phyloP scores from a whole-genome alignment of 2,329 filamentous ascomycete genomes.

The Aspergillus terreus region DNA sequence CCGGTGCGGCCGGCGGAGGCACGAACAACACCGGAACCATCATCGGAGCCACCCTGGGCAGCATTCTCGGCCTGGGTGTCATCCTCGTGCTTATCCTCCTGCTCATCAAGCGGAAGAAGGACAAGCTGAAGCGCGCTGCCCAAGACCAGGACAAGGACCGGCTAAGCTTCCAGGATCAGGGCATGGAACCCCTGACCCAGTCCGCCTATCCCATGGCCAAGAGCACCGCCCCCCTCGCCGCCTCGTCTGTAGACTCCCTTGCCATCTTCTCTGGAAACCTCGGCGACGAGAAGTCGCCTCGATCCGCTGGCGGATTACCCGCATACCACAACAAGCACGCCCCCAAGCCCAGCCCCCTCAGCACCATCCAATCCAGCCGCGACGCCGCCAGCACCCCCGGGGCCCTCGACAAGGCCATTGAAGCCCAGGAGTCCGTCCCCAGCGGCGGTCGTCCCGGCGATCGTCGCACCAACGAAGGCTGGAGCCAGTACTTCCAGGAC shows the following conservation, averaged over 20 bases:
- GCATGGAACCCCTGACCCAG: conserved; percentile 40
- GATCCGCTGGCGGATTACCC: conserved; percentile 16
- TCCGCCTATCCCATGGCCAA: conserved; percentile 44
- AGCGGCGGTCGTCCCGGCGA: conserved; percentile 27
- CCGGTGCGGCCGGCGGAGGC: conserved; percentile 28
- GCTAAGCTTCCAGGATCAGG: conserved; percentile 43
- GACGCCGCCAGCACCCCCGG: conserved; percentile 18
- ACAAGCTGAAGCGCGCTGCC: conserved; percentile 44
- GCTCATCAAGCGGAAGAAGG: conserved; percentile 59
- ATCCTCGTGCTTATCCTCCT: conserved; percentile 71
- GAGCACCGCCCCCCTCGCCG: conserved; percentile 33
- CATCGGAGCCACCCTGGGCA: conserved; percentile 76
- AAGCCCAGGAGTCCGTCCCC: conserved; percentile 12
- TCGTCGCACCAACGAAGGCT: conserved; percentile 45
- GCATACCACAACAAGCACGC: conserved; percentile 18
- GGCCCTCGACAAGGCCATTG: conserved; percentile 17
- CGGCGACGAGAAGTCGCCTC: conserved; percentile 30
- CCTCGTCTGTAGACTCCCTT: conserved; percentile 36
- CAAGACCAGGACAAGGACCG: conserved; percentile 58
- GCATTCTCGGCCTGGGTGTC: conserved; percentile 69
- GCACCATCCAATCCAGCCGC: conserved; percentile 28
- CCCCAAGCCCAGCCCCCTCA: conserved; percentile 24
- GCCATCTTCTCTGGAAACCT: conserved; percentile 39
- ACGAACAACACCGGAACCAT: conserved; percentile 52
- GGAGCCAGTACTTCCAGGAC: conserved; percentile 47